Percentiles rank a stretch among this genome's conserved stretches.
Conservation (phyloP, 2,329 filamentous ascomycete genomes). For the Eurotiales sp. region DNA sequence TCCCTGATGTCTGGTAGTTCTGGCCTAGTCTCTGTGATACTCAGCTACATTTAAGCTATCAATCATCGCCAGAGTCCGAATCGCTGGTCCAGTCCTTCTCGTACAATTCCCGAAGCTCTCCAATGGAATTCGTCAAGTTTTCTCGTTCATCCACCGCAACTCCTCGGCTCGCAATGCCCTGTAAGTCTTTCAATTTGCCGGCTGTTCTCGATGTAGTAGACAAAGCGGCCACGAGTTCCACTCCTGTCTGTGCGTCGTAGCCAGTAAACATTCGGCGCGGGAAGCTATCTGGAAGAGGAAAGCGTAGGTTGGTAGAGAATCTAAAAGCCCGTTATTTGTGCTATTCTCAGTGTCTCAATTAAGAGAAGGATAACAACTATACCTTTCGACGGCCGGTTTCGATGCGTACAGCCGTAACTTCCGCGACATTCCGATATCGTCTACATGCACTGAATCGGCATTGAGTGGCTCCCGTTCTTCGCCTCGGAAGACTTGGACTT, state of each 20-base stretch:
- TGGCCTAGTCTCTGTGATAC: too few species aligned
- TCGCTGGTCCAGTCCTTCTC: slow-evolving; percentile 82
- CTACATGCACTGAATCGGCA: slow-evolving; percentile 14
- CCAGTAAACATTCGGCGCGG: slow-evolving; percentile 66
- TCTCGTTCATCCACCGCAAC: slow-evolving; percentile 78
- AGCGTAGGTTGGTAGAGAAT: slow-evolving; percentile 51
- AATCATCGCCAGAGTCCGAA: slow-evolving; percentile 43
- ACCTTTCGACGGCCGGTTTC: slow-evolving; percentile 34
- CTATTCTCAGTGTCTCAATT: background rate
- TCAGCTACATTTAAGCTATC: slow-evolving; percentile 6
- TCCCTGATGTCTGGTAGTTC: too few species aligned
- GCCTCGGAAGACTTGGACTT: slow-evolving; percentile 32
- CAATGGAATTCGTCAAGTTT: slow-evolving; percentile 72
- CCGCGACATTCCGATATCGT: slow-evolving; percentile 26
- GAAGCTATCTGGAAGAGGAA: slow-evolving; percentile 79
- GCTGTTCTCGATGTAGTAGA: slow-evolving; percentile 74
- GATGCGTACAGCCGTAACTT: slow-evolving; percentile 32
- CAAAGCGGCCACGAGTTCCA: slow-evolving; percentile 53
- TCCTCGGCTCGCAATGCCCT: slow-evolving; percentile 58
- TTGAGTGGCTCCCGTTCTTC: slow-evolving; percentile 15
- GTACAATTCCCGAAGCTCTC: slow-evolving; percentile 82
- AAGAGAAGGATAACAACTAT: background rate
- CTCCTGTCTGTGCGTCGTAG: slow-evolving; percentile 41
- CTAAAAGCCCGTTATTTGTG: slow-evolving; percentile 24
- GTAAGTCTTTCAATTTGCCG: slow-evolving; percentile 62